Evolutionary conservation across 495 filamentous ascomycete species (phyloP).

Genomic region (Penicillium salamii): DNA sequence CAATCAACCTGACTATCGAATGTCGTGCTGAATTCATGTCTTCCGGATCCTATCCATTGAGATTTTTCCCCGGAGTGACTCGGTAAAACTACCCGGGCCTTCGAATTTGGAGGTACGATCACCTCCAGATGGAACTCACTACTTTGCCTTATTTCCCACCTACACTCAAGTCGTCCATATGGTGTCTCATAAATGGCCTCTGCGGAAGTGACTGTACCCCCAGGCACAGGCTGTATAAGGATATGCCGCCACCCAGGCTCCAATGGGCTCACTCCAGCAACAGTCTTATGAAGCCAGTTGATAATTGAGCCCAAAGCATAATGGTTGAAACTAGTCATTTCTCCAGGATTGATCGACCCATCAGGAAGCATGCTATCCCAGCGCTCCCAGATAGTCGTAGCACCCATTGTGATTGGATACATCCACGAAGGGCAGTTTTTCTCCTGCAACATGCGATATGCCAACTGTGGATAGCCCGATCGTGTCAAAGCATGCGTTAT

Average conservation of each 20-base stretch:
- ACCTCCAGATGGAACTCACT: conserved; percentile 19
- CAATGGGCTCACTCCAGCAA: conserved; percentile 23
- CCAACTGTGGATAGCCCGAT: conserved; percentile 26
- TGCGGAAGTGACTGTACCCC: conserved; percentile 21
- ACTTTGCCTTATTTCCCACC: conserved; percentile 15
- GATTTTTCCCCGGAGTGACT: conserved; percentile 2
- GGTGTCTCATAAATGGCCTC: conserved; percentile 24
- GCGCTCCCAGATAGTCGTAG: conserved; percentile 56
- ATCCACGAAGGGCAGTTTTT: conserved; percentile 48
- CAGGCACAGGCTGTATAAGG: conserved; percentile 25
- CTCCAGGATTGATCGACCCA: conserved; percentile 50
- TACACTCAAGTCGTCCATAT: conserved; percentile 25
- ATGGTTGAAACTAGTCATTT: conserved; percentile 58
- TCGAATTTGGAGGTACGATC: conserved; percentile 28
- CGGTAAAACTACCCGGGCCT: conserved; percentile 21
- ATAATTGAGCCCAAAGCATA: conserved; percentile 46
- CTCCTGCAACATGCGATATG: conserved; percentile 42
- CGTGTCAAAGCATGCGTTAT: conserved; percentile 44
- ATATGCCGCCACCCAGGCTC: conserved; percentile 28
- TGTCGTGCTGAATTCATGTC: conserved; percentile 1
- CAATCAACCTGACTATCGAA: conserved; percentile 14
- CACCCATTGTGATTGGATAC: conserved; percentile 51
- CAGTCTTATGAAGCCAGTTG: conserved; percentile 29
- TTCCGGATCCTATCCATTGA: conserved; percentile 24
- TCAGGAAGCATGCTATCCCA: conserved; percentile 55